Evolutionary conservation across 495 filamentous ascomycete species (phyloP), one percentile per base, ranked within the genome.

Genomic region (Parachaetomium inaequale): DNA sequence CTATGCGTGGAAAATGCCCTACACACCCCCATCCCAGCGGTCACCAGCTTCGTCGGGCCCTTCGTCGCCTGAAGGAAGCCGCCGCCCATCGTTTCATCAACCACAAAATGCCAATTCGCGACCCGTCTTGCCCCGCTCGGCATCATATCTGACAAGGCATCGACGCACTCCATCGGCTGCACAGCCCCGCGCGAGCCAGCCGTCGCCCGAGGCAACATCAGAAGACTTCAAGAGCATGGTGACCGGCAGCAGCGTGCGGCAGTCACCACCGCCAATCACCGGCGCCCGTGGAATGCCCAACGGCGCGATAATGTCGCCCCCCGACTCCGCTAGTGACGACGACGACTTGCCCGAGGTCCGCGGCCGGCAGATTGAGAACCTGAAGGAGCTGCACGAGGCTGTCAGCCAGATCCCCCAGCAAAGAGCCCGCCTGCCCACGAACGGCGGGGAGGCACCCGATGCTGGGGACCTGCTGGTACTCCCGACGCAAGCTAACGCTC

Each of bases 261-360:
- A 92, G 71, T 93, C 91, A 25, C 89, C 90, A 17, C 87, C 90
- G 29, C 90, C 91, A 14, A 70, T 88, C 47, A 90, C 83, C 63
- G 84, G 87, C 75, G 82, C 84, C 34, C 74, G 77, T 25, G 62
- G 78, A 43, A 91, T 96, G 72, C 90, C 91, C 34, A 82, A 85
- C 38, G 91, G 88, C 54, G 91, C 91, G 40, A 80, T 95, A 51
- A 87, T 93, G 26, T 95, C 93, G 3, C 92, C 92, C 23, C 93
- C 93, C 0, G 93, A 96, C 58, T 96, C 93, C 12, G 79, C 82
- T 38, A 91, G 90, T 71, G 94, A 98, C 73, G 93, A 96, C 67
- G 94, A 96, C 63, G 83, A 85, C 8, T 62, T 68, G 38, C 76
- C 66, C 58, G 81, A 75, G 68, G 70, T 72, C 21, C 75, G 79